These are phyloP conservation scores for Sporothrix protearum DNA, from an alignment of 2,329 filamentous ascomycete species.

Conservation along the genomic window DNA sequence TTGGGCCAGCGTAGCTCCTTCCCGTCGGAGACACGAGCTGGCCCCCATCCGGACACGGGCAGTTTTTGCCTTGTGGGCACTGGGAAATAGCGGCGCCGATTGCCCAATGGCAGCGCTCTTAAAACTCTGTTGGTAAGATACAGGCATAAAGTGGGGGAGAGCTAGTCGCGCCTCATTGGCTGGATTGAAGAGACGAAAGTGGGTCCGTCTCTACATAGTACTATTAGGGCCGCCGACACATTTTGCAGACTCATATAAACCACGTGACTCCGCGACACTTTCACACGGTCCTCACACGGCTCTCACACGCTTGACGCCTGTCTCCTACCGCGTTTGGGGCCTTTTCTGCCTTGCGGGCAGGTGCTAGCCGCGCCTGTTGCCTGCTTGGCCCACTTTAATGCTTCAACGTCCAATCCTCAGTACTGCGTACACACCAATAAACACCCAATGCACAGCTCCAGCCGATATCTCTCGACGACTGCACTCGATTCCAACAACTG, in stretches of 20 bases:
- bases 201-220: too few species aligned
- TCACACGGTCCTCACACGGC: background rate
- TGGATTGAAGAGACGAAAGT: too few species aligned
- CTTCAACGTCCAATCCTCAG: too few species aligned
- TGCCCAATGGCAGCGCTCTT: slow-evolving; percentile 22
- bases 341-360: slow-evolving; percentile 10
- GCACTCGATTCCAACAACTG: background rate
- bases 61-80: background rate
- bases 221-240: too few species aligned
- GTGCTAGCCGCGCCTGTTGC: slow-evolving; percentile 11
- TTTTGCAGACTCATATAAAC: slow-evolving; percentile 9
- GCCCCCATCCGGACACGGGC: slow-evolving; percentile 9
- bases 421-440: too few species aligned
- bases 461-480: background rate
- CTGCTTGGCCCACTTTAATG: slow-evolving; percentile 13
- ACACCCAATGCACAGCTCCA: background rate
- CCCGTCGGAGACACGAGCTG: slow-evolving; percentile 24
- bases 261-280: slow-evolving; percentile 24
- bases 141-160: too few species aligned
- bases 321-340: slow-evolving; percentile 14
- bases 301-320: background rate
- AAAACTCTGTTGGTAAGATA: too few species aligned
- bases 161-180: too few species aligned
- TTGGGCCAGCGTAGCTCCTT: background rate
- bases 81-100: slow-evolving; percentile 2